Base-by-base conservation (phyloP, 768 basidiomycete species). In the Piloderma croceum region DNA sequence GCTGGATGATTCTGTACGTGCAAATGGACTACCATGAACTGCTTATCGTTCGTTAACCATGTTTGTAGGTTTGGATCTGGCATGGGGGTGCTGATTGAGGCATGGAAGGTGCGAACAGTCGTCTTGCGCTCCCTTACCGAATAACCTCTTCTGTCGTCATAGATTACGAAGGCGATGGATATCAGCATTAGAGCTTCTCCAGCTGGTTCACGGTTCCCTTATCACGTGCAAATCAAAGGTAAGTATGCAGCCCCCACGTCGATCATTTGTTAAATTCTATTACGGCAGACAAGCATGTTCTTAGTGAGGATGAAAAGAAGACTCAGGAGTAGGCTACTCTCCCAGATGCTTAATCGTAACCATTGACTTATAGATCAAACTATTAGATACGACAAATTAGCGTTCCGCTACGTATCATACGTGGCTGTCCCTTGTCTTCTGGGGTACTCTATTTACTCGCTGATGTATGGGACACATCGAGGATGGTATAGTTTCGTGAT, bases 1-100 rank as follows among this genome's bases (percentile, higher is more conserved):
- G 84, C 53, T 94, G 90, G 85, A 97, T 97, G 90, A 97, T 98
- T 60, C 74, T 97, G 19, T n/a, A n/a, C n/a, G n/a, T n/a, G n/a
- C n/a, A n/a, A n/a, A n/a, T n/a, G n/a, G n/a, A n/a, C n/a, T n/a
- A n/a, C n/a, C n/a, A n/a, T n/a, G n/a, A n/a, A n/a, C n/a, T n/a
- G n/a, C n/a, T n/a, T n/a, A n/a, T n/a, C n/a, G n/a, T n/a, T n/a
- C n/a, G n/a, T n/a, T n/a, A n/a, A n/a, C n/a, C n/a, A n/a, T n/a
- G n/a, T n/a, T n/a, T n/a, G n/a, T n/a, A n/a, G n/a, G n/a, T 75
- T 91, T 60, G 83, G 86, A 4, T 89, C 86, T 41, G 89, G 87
- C 7, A 75, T 80, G 59, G 86, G 89, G 31, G 74, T 88, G 31
- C 50, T 88, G 22, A 79, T 90, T 42, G 94, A 97, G 63, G 91